Conservation (phyloP, 306 rosid species). For the Malus fusca region DNA sequence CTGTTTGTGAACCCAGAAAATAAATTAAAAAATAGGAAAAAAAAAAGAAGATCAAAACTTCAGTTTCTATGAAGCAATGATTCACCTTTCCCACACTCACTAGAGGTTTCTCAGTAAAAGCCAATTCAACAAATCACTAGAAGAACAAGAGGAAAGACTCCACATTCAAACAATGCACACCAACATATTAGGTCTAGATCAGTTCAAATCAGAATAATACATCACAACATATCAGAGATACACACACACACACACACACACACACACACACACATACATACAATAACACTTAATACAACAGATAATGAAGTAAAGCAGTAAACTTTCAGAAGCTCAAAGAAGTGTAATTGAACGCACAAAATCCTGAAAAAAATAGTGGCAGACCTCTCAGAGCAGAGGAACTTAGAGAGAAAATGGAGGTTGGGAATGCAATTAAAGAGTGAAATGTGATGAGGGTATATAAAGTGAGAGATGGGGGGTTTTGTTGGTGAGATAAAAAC, state of each 20-base stretch:
- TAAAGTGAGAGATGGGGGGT: slow-evolving; percentile 36
- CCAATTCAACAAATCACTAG: slow-evolving; percentile 20
- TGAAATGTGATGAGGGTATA: slow-evolving; percentile 29
- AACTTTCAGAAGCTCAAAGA: slow-evolving; percentile 5
- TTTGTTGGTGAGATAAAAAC: slow-evolving; percentile 15
- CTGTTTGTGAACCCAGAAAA: neutral
- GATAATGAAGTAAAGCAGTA: neutral
- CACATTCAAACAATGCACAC: slow-evolving; percentile 26
- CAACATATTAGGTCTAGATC: slow-evolving; percentile 48
- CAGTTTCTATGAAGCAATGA: neutral
- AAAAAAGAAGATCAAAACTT: slow-evolving; percentile 23
- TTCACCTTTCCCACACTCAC: neutral
- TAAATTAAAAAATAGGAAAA: neutral
- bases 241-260: too few relatives aligned
- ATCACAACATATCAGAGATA: slow-evolving; percentile 3
- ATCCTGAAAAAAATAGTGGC: neutral
- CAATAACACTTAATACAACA: neutral
- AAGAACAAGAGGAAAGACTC: slow-evolving; percentile 9
- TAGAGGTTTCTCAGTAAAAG: slow-evolving; percentile 17
- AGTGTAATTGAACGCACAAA: neutral
- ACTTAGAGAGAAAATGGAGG: slow-evolving; percentile 45
- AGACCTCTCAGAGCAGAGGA: slow-evolving; percentile 52
- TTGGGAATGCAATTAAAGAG: slow-evolving; percentile 27
- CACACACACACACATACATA: too few relatives aligned
- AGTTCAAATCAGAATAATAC: slow-evolving; percentile 19